Percentiles rank a stretch among this genome's conserved stretches.
Conservation (phyloP, 2,329 filamentous ascomycete genomes). For the Neopestalotiopsis rosae region DNA sequence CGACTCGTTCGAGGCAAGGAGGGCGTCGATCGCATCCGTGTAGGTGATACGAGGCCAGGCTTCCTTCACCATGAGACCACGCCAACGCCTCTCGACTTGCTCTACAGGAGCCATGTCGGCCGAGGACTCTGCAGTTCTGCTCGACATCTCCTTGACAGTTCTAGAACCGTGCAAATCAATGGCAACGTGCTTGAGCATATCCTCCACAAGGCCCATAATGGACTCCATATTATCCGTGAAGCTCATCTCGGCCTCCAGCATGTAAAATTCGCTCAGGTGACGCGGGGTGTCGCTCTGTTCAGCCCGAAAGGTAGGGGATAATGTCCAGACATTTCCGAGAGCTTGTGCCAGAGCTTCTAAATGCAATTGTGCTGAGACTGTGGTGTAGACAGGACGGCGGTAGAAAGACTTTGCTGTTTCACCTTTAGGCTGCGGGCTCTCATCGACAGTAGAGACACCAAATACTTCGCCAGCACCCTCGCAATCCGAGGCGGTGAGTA, state of each 20-base stretch:
- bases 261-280: conserved; percentile 97
- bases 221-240: conserved; percentile 73
- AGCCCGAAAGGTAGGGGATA: conserved; percentile 92
- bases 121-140: conserved; percentile 46
- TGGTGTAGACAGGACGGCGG: conserved; percentile 86
- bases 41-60: conserved; percentile 86
- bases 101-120: conserved; percentile 49
- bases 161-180: conserved; percentile 45
- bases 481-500: conserved; percentile 96
- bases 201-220: conserved; percentile 82
- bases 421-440: conserved; percentile 37
- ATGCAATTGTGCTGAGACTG: conserved; percentile 93
- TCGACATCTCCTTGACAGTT: conserved; percentile 52
- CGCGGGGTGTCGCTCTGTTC: conserved; percentile 92
- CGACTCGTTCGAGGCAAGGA: conserved; percentile 63
- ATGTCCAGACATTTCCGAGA: conserved; percentile 88
- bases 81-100: conserved; percentile 73
- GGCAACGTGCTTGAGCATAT: conserved; percentile 68
- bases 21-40: conserved; percentile 72
- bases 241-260: conserved; percentile 91
- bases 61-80: conserved; percentile 58
- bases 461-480: conserved; percentile 97
- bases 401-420: conserved; percentile 70
- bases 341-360: conserved; percentile 90
- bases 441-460: conserved; percentile 58